A percentile compares a stretch with the other conserved stretches of the same genome.
phyloP scores from a whole-genome alignment of 2,329 filamentous ascomycete genomes.

The Colletotrichum karsti region DNA sequence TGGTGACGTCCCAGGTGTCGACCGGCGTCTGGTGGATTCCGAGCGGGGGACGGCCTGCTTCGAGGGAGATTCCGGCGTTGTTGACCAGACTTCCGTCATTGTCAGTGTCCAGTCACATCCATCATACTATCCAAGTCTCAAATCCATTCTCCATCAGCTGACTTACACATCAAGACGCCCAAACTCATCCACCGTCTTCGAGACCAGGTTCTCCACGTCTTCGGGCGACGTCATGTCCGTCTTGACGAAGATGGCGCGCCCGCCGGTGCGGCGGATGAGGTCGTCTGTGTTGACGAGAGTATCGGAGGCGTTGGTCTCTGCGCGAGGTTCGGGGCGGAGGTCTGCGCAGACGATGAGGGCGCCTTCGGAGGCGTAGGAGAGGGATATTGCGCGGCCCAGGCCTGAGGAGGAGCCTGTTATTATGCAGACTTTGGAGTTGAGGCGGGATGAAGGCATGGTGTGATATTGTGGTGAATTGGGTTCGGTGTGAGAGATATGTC shows the following conservation, averaged over 20 bases:
- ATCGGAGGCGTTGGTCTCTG: not conserved
- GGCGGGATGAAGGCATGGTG: not conserved
- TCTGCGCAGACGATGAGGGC: not conserved
- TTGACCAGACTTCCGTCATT: slow-evolving; percentile 53
- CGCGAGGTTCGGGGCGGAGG: not conserved
- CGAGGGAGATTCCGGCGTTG: slow-evolving; percentile 56
- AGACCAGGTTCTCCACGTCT: not conserved
- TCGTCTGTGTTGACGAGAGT: not conserved
- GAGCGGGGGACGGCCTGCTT: slow-evolving; percentile 38
- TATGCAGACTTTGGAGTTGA: slow-evolving; percentile 32
- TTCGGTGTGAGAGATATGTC: too few relatives aligned
- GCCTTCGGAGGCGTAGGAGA: slow-evolving; percentile 23
- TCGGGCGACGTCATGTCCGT: not conserved
- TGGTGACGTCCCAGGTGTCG: slow-evolving; percentile 51
- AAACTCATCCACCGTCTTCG: not conserved
- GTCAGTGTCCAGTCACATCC: slow-evolving; percentile 36
- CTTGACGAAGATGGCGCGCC: not conserved
- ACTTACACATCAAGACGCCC: not conserved
- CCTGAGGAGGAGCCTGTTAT: slow-evolving; percentile 57
- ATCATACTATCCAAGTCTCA: too few relatives aligned
- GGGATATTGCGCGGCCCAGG: slow-evolving; percentile 54
- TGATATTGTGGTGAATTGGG: not conserved
- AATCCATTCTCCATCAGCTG: too few relatives aligned
- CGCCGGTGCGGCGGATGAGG: not conserved
- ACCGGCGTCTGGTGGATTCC: slow-evolving; percentile 56